Evolutionary conservation across 2,329 filamentous ascomycete genomes (phyloP), one percentile per base, ranked within the genome.

Genomic region (Ceratocystis smalleyi): DNA sequence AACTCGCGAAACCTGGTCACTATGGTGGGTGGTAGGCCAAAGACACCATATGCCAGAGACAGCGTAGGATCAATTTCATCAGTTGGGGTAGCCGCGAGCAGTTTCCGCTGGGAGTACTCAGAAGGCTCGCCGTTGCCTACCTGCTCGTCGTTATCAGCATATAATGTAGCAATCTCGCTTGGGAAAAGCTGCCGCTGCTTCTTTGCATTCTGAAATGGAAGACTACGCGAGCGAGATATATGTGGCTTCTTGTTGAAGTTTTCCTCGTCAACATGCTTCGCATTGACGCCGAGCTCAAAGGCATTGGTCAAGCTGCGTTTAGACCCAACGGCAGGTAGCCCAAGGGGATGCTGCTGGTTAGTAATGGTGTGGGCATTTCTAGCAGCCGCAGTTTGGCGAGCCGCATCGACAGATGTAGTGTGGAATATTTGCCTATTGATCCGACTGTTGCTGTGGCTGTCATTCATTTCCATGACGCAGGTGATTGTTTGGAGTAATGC

Each of bases 1-100:
- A 88, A 76, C 0, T 76, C 74, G 59, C 77, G 78, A 70, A 91
- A 81, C 69, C 90, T 91, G 19, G 77, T 73, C 2, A 88, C 81
- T 47, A 91, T 74, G 27, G 77, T 73, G 0, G 73, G 68, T 2
- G 86, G 83, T 15, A 91, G 76, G 7, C 76, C 81, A 74, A 90
- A 91, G 47, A 75, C 75, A 1, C 80, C 76, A 71, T 90, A 82
- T 3, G 79, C 78, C 35, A 91, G 76, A 15, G 79, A 82, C 19
- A 90, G 77, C 64, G 80, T 75, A 7, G 81, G 78, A 68, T 86
- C 81, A 32, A 73, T 67, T 12, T 75, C 74, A 2, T 77, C 73
- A 0, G 77, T 78, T 1, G 83, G 83, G 4, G 83, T 85, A 8
- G 81, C 77, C 51, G 77, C 74, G 59, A 83, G 73, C 2, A 70